Evolutionary conservation across 768 basidiomycete genomes (phyloP).

Genomic region (Calocera viscosa): DNA sequence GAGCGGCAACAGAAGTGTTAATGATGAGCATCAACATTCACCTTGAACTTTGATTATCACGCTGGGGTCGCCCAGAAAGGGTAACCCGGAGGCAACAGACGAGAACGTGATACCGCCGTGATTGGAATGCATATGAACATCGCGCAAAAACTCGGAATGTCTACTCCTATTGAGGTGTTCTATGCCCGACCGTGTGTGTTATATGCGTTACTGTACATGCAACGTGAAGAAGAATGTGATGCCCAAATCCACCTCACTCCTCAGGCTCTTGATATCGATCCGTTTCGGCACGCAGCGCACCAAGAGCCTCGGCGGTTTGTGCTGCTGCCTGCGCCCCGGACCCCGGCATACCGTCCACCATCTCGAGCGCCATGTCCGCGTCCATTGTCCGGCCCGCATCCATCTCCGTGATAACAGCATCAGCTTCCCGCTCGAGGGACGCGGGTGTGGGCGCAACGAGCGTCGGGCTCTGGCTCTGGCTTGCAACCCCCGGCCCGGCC

Average conservation of each 20-base stretch:
- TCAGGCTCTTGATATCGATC: neutral
- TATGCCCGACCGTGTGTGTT: neutral
- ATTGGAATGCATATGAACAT: neutral
- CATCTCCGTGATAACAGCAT: neutral
- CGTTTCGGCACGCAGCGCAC: neutral
- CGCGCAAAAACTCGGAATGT: no score
- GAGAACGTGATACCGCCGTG: neutral
- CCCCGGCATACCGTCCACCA: neutral
- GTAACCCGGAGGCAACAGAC: neutral
- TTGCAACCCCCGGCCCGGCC: conserved; percentile 9
- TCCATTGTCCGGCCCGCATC: neutral
- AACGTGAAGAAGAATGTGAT: neutral
- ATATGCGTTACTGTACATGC: neutral
- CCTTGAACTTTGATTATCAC: neutral
- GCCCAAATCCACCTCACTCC: no score
- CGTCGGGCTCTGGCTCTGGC: neutral
- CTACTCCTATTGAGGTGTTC: neutral
- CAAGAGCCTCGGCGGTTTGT: neutral
- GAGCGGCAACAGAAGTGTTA: neutral
- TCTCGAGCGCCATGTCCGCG: neutral
- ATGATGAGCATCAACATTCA: neutral
- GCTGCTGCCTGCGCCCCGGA: neutral
- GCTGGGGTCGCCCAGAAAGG: neutral
- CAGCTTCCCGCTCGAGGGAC: neutral
- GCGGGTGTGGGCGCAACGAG: neutral